A percentile compares a stretch with the other conserved stretches of the same genome.
Conservation (phyloP, 306 rosid species). For the Comarum palustre region DNA sequence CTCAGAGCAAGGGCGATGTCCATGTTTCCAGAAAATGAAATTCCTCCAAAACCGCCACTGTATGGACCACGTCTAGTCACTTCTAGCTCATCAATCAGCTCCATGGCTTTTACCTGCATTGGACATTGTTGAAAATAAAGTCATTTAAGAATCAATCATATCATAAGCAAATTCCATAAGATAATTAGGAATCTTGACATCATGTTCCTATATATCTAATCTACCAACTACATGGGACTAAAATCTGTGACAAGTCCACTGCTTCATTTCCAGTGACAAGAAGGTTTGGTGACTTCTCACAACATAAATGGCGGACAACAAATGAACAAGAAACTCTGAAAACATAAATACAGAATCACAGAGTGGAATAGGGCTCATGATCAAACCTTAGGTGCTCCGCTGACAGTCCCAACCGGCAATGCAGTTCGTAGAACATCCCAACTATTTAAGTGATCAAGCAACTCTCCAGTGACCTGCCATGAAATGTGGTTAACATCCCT, state of each 20-base stretch:
- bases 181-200: neutral
- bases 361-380: conserved; percentile 2
- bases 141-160: neutral
- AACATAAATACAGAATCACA: neutral
- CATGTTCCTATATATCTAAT: neutral
- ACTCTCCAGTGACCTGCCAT: conserved; percentile 84
- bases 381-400: conserved; percentile 94
- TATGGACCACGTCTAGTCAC: conserved; percentile 90
- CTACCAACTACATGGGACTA: neutral
- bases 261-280: neutral
- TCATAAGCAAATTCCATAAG: neutral
- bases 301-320: neutral
- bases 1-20: conserved; percentile 91
- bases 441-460: conserved; percentile 63
- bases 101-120: conserved; percentile 95
- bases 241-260: neutral
- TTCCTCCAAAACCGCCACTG: conserved; percentile 94
- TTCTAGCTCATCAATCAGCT: conserved; percentile 88
- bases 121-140: conserved; percentile 22
- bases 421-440: conserved; percentile 96
- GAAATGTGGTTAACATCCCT: conserved; percentile 16
- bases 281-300: neutral
- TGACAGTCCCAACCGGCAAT: conserved; percentile 95
- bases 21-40: conserved; percentile 83
- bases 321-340: neutral